Percentiles rank a stretch among this genome's conserved stretches.
phyloP scores from a whole-genome alignment of 148 eudicot species.

The Simmondsia chinensis region DNA sequence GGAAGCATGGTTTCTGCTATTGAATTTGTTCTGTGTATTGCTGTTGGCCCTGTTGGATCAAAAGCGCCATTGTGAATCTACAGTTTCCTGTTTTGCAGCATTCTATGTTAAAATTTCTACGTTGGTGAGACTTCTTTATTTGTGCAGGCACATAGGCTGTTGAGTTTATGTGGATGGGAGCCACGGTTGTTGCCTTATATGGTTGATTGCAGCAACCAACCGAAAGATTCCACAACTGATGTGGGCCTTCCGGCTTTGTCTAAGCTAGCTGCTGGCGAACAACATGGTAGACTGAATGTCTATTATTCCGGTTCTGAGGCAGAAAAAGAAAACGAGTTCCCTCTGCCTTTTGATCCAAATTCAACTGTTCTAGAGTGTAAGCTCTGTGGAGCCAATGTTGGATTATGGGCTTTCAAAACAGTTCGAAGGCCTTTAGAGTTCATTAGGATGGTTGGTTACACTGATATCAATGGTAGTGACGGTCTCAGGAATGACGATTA shows the following conservation, averaged over 20 bases:
- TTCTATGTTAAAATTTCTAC: not conserved
- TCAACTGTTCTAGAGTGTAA: constrained; percentile 60
- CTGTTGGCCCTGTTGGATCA: too few relatives aligned
- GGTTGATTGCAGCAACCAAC: constrained; percentile 51
- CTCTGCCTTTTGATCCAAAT: constrained; percentile 34
- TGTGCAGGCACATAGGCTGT: constrained; percentile 71
- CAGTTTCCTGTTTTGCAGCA: not conserved
- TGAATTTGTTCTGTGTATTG: too few relatives aligned
- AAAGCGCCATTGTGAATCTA: too few relatives aligned
- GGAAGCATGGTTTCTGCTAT: too few relatives aligned
- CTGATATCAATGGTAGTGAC: constrained; percentile 26
- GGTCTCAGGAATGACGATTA: constrained; percentile 11
- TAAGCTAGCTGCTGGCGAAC: constrained; percentile 22
- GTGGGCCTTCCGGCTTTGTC: constrained; percentile 13
- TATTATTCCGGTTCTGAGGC: constrained; percentile 28
- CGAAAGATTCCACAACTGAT: constrained; percentile 23
- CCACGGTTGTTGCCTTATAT: constrained; percentile 70
- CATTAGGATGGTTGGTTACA: constrained; percentile 42
- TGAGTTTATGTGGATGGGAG: constrained; percentile 95
- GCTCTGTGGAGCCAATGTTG: constrained; percentile 60
- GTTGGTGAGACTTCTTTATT: too few relatives aligned
- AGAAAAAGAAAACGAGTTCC: constrained; percentile 13
- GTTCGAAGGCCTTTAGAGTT: constrained; percentile 48
- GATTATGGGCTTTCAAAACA: constrained; percentile 53
- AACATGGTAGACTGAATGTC: constrained; percentile 26